Evolutionary conservation across 2,329 filamentous ascomycete species (phyloP), one percentile per base, ranked within the genome.

Genomic region (Blastomyces silverae): DNA sequence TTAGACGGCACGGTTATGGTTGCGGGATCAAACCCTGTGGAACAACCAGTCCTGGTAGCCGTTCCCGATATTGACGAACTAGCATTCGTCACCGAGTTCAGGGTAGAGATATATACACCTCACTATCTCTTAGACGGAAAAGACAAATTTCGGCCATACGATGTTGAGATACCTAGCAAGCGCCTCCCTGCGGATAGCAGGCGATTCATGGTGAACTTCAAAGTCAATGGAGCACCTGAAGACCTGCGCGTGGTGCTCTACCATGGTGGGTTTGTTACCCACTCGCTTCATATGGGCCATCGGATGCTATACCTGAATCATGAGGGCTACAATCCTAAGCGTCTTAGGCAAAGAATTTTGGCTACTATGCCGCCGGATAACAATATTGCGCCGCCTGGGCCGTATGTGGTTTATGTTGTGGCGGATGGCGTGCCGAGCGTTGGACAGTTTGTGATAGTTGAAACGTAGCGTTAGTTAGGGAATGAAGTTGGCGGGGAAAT

Each of bases 201-300:
- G 7, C 76, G 70, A 1, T 84, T 85, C 71, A 76, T 71, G 8
- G 74, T 85, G 67, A 74, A 71, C 6, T 85, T 86, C 72, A 80
- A 70, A 15, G 75, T 75, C 17, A 78, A 79, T 22, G 67, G 75
- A 50, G 75, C 73, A 55, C 77, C 80, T 2, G 76, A 80, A 68
- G 72, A 70, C 2, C 75, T 82, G 62, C 81, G 82, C 70, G 77
- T 85, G 22, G 75, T 77, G 2, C 77, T 87, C 25, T 85, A 86
- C 72, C 80, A 85, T 69, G 83, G 83, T 55, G 85, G 85, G 6
- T 87, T 84, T 68, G 82, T 86, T 53, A 87, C 85, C 46, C 85
- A 87, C 72, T 81, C 79, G 1, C 70, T 87, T 25, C 84, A 87
- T 71, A 87, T 87, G 85, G 83, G 83, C 55, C 83, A 85, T 68